A percentile compares a stretch with the other conserved stretches of the same genome.
Evolutionary conservation across 2,329 filamentous ascomycete genomes (phyloP).

Genomic region (Escovopsis sp.): DNA sequence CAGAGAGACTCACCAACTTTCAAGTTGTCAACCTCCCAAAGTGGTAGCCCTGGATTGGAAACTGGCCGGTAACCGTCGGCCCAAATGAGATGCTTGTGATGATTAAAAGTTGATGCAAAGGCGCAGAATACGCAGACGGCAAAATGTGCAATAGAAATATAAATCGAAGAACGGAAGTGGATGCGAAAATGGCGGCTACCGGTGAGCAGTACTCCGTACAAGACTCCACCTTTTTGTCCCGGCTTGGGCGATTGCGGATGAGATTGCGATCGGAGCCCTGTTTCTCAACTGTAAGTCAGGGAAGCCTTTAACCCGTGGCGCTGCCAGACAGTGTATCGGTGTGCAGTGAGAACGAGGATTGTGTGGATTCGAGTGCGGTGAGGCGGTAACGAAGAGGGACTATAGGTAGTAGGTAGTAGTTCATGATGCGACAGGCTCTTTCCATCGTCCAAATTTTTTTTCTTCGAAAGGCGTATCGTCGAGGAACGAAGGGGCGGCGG

Average conservation of each 20-base stretch:
- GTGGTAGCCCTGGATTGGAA: too few relatives aligned
- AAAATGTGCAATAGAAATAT: not conserved
- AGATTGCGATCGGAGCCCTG: not conserved
- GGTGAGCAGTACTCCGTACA: not conserved
- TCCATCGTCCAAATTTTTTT: slow-evolving; percentile 12
- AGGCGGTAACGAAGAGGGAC: slow-evolving; percentile 22
- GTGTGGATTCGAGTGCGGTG: slow-evolving; percentile 2
- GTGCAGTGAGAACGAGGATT: slow-evolving; percentile 6
- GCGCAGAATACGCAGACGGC: not conserved
- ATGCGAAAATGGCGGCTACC: slow-evolving; percentile 3
- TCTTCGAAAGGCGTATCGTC: slow-evolving; percentile 8
- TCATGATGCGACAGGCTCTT: not conserved
- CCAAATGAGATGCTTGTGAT: too few relatives aligned
- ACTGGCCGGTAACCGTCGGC: too few relatives aligned
- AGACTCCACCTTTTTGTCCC: slow-evolving; percentile 1
- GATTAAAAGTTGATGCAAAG: too few relatives aligned
- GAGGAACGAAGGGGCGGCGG: slow-evolving; percentile 13
- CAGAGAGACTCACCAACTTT: too few relatives aligned
- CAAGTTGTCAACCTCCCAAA: too few relatives aligned
- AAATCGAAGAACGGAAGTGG: not conserved
- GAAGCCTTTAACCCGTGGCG: not conserved
- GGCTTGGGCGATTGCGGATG: not conserved
- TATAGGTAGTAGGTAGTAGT: too few relatives aligned
- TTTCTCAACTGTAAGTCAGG: not conserved
- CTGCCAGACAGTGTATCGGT: not conserved